Evolutionary conservation across 192 early-diverging fungal species (phyloP).

Genomic region (Rhizophagus sp.): DNA sequence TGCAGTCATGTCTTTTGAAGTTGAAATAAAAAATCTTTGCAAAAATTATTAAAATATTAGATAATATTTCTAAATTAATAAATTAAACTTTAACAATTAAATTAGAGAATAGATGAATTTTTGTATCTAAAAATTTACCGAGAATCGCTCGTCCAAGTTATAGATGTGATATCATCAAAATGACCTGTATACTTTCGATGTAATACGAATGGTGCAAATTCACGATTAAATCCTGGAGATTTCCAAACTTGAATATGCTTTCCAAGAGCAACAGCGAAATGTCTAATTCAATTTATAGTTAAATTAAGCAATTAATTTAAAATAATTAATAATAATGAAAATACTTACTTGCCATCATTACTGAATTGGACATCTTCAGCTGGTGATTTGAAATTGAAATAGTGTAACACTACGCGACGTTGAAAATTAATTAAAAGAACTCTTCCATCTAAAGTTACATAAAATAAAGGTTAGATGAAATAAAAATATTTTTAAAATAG

Average conservation of each 20-base stretch:
- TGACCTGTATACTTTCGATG: slow-evolving; percentile 78
- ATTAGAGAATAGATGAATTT: background rate
- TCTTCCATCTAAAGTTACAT: slow-evolving; percentile 66
- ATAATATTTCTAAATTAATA: background rate
- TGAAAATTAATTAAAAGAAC: slow-evolving; percentile 85
- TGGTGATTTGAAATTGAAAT: slow-evolving; percentile 83
- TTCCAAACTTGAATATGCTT: slow-evolving; percentile 88
- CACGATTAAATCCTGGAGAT: slow-evolving; percentile 87
- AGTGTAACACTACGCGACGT: slow-evolving; percentile 82
- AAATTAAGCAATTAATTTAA: background rate
- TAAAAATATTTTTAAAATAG: background rate
- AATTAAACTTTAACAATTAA: background rate
- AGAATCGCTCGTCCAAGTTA: slow-evolving; percentile 89
- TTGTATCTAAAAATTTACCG: slow-evolving; percentile 47
- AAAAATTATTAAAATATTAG: background rate
- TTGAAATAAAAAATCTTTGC: slow-evolving; percentile 49
- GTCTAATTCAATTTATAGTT: slow-evolving; percentile 36
- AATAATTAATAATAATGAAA: background rate
- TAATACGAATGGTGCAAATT: slow-evolving; percentile 91
- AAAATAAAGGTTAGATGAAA: background rate
- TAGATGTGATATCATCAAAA: slow-evolving; percentile 79
- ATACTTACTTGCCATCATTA: slow-evolving; percentile 78
- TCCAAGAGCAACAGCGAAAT: slow-evolving; percentile 85
- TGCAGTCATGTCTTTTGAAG: slow-evolving; percentile 83
- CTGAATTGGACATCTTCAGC: slow-evolving; percentile 88